phyloP scores from a whole-genome alignment of 2,329 filamentous ascomycete genomes.

The Sporothrix dimorphospora region DNA sequence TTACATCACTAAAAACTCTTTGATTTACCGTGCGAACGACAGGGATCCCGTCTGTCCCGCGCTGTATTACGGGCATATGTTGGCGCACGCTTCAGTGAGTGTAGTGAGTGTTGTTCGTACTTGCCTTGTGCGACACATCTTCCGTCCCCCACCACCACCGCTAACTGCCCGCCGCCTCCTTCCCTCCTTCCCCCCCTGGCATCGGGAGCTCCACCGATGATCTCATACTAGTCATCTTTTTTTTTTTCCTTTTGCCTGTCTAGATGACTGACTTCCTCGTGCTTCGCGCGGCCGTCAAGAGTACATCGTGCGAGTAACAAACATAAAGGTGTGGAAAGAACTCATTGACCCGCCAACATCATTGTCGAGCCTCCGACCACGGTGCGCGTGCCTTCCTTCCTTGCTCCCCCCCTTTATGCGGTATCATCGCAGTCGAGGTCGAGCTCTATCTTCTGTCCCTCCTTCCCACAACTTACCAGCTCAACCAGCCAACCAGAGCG shows the following conservation, averaged over 20 bases:
- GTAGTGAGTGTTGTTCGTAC: background rate
- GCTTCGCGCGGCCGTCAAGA: background rate
- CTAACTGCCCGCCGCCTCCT: background rate
- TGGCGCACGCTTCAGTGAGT: background rate
- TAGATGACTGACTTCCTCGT: background rate
- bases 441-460: background rate
- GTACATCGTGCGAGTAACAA: background rate
- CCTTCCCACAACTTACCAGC: slow-evolving; percentile 2
- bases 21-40: background rate
- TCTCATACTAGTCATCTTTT: slow-evolving; percentile 23
- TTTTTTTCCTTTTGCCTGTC: slow-evolving; percentile 20
- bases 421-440: background rate
- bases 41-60: background rate
- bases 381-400: background rate
- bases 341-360: background rate
- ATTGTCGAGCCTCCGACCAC: background rate
- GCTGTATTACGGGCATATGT: background rate
- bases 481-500: slow-evolving; percentile 27
- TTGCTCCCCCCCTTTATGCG: background rate
- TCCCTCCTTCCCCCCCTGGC: slow-evolving; percentile 18
- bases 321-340: background rate
- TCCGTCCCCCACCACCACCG: background rate
- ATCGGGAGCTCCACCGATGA: slow-evolving; percentile 25
- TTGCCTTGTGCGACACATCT: background rate
- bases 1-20: background rate